Conservation (phyloP, 768 basidiomycete genomes). For the Gloeostereum incarnatum region DNA sequence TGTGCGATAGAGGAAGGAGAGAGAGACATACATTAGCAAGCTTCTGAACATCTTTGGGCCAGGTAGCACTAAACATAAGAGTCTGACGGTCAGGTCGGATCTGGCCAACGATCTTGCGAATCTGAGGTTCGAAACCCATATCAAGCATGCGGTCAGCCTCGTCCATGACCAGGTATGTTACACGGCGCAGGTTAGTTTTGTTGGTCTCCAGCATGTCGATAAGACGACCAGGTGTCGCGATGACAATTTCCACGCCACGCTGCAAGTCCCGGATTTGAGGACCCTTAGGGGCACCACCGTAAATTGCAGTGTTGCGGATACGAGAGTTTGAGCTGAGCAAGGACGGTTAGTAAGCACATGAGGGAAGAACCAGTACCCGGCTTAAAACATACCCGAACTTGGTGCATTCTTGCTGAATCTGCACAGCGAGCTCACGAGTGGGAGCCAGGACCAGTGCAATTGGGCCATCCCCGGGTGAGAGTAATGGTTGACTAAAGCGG, state of each 20-base stretch:
- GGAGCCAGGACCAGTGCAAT: constrained; percentile 96
- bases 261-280: constrained; percentile 97
- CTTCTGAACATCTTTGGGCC: constrained; percentile 99
- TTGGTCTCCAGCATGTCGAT: constrained; percentile 98
- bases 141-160: constrained; percentile 99
- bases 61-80: constrained; percentile 98
- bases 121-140: constrained; percentile 99
- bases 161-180: constrained; percentile 98
- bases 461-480: constrained; percentile 92
- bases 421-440: constrained; percentile 96
- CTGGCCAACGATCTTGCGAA: constrained; percentile 95
- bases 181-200: constrained; percentile 92
- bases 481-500: constrained; percentile 69
- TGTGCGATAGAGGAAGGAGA: not conserved
- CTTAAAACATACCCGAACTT: constrained; percentile 94
- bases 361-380: constrained; percentile 1
- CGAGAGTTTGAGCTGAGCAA: constrained; percentile 69
- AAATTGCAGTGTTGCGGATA: constrained; percentile 97
- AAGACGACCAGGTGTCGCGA: constrained; percentile 98
- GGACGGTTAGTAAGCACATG: constrained; percentile 3
- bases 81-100: constrained; percentile 98
- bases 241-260: constrained; percentile 95
- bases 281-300: constrained; percentile 98
- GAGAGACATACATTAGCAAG: constrained; percentile 63
- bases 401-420: constrained; percentile 97